These are phyloP conservation scores for Suillus hirtellus DNA, from an alignment of 768 basidiomycete species.

Conservation along the genomic window DNA sequence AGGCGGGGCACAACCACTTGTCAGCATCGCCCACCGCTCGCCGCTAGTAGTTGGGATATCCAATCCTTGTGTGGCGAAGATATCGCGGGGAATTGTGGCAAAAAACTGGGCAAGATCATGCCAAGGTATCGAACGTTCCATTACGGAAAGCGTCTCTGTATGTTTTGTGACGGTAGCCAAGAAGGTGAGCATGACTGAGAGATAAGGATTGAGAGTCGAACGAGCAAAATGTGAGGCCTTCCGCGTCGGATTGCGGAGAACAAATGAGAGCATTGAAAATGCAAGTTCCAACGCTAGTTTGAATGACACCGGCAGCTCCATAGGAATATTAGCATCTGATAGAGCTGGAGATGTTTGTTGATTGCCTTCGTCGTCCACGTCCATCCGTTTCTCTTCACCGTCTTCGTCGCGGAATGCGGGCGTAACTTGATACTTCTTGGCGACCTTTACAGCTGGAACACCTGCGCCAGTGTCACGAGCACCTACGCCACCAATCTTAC, in stretches of 20 bases:
- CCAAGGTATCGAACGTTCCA: slow-evolving; percentile 89
- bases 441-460: slow-evolving; percentile 44
- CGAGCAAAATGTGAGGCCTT: slow-evolving; percentile 57
- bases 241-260: slow-evolving; percentile 63
- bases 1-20: slow-evolving; percentile 66
- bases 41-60: slow-evolving; percentile 32
- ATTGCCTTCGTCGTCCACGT: slow-evolving; percentile 54
- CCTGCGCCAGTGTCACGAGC: slow-evolving; percentile 38
- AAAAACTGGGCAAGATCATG: slow-evolving; percentile 67
- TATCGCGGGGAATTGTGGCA: slow-evolving; percentile 53
- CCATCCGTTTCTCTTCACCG: slow-evolving; percentile 58
- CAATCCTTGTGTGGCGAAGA: slow-evolving; percentile 50
- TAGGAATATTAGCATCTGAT: slow-evolving; percentile 33
- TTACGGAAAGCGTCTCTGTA: slow-evolving; percentile 51
- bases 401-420: slow-evolving; percentile 33
- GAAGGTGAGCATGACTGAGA: slow-evolving; percentile 86
- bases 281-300: slow-evolving; percentile 76
- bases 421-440: slow-evolving; percentile 41
- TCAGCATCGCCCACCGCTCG: slow-evolving; percentile 67
- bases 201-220: slow-evolving; percentile 78
- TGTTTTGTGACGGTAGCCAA: slow-evolving; percentile 75
- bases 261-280: slow-evolving; percentile 73
- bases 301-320: slow-evolving; percentile 64
- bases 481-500: slow-evolving; percentile 54
- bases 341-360: slow-evolving; percentile 30